These are phyloP conservation scores for Verticillium longisporum DNA, from an alignment of 2,329 filamentous ascomycete species.

Conservation along the genomic window DNA sequence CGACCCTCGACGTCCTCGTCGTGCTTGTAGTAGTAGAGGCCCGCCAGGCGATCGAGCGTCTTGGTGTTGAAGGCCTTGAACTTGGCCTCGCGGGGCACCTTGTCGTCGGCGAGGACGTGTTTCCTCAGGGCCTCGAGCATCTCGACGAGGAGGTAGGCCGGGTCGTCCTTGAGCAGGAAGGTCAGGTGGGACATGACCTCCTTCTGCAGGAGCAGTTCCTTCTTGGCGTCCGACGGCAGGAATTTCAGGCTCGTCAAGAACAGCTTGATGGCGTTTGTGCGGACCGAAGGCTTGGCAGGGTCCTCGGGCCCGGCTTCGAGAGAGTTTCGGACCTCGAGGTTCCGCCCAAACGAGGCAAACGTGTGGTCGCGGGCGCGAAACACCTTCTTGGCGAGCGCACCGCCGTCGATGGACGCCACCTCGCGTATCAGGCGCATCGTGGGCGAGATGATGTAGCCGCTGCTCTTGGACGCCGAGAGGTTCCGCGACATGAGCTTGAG, in stretches of 20 bases:
- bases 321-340: constrained; percentile 62
- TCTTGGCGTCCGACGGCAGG: constrained; percentile 69
- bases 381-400: constrained; percentile 67
- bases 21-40: constrained; percentile 59
- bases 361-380: constrained; percentile 74
- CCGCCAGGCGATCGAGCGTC: constrained; percentile 64
- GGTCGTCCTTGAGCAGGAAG: constrained; percentile 70
- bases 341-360: constrained; percentile 72
- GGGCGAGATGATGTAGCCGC: constrained; percentile 84
- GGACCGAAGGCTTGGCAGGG: constrained; percentile 64
- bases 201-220: constrained; percentile 70
- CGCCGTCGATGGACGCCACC: constrained; percentile 79
- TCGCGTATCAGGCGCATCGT: constrained; percentile 81
- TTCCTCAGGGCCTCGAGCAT: constrained; percentile 65
- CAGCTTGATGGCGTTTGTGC: constrained; percentile 78
- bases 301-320: constrained; percentile 54
- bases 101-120: constrained; percentile 67
- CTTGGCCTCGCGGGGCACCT: constrained; percentile 68
- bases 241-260: constrained; percentile 73
- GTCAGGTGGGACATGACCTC: constrained; percentile 81
- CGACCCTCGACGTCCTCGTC: constrained; percentile 30
- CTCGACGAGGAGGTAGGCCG: constrained; percentile 67
- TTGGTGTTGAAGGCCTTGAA: constrained; percentile 68
- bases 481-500: constrained; percentile 74
- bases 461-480: constrained; percentile 71